Conservation (phyloP, 306 rosid genomes). For the Quercus rubra region DNA sequence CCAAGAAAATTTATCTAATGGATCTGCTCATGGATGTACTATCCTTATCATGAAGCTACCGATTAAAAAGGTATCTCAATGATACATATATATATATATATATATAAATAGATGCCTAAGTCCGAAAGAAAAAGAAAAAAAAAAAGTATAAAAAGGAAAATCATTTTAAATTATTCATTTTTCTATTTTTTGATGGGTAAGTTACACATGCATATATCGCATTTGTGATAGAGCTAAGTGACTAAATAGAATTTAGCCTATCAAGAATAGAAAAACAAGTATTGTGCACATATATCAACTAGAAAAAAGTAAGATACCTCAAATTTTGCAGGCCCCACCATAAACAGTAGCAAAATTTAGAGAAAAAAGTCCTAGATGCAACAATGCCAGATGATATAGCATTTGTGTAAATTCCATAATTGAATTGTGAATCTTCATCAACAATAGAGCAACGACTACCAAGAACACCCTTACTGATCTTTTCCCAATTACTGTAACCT, state of each 20-base stretch:
- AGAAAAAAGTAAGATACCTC: constrained; percentile 42
- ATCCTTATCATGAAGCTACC: no score
- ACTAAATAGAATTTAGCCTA: not conserved
- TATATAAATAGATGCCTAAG: no score
- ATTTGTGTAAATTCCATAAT: constrained; percentile 68
- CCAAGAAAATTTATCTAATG: no score
- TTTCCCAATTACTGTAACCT: constrained; percentile 51
- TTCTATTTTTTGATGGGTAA: not conserved
- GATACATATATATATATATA: no score
- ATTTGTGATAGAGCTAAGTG: not conserved
- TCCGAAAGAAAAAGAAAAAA: no score
- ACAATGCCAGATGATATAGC: constrained; percentile 57
- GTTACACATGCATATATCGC: not conserved
- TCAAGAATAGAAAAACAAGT: not conserved
- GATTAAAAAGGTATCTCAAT: no score
- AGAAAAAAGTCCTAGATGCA: constrained; percentile 47
- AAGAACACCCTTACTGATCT: constrained; percentile 43
- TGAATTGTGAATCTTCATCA: constrained; percentile 31
- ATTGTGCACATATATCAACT: not conserved
- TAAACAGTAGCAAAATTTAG: constrained; percentile 70
- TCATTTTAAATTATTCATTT: not conserved
- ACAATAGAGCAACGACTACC: constrained; percentile 30
- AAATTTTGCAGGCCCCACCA: constrained; percentile 96
- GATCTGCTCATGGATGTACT: no score
- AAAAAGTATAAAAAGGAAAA: no score